phyloP scores from a whole-genome alignment of 2,329 filamentous ascomycete species.

The Fusarium musae region DNA sequence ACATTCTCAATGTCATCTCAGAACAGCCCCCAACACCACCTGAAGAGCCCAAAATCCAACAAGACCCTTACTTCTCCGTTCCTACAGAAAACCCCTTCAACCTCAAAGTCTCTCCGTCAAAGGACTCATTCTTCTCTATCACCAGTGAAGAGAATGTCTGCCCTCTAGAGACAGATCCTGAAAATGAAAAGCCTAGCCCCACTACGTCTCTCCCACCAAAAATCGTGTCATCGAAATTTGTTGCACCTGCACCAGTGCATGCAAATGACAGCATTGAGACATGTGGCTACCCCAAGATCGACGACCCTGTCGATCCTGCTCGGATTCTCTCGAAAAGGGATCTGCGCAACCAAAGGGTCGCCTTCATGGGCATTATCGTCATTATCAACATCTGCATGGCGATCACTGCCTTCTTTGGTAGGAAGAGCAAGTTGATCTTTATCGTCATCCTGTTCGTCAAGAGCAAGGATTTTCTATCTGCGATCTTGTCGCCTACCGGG shows the following conservation, averaged over 20 bases:
- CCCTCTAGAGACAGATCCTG: neutral
- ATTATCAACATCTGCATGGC: slow-evolving; percentile 35
- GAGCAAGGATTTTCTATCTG: slow-evolving; percentile 38
- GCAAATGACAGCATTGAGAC: slow-evolving; percentile 19
- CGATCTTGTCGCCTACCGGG: slow-evolving; percentile 28
- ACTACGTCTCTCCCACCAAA: neutral
- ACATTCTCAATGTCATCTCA: neutral
- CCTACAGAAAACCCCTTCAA: neutral
- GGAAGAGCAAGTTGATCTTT: slow-evolving; percentile 32
- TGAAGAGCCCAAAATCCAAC: neutral
- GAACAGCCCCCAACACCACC: neutral
- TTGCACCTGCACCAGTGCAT: neutral
- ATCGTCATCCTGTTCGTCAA: slow-evolving; percentile 33
- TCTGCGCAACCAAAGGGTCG: slow-evolving; percentile 30
- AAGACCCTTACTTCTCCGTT: neutral
- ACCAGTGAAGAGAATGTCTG: neutral
- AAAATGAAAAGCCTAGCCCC: neutral
- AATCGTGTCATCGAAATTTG: neutral
- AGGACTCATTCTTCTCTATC: neutral
- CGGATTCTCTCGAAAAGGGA: slow-evolving; percentile 16
- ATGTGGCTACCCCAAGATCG: slow-evolving; percentile 30
- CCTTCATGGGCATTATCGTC: slow-evolving; percentile 26
- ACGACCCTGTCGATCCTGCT: slow-evolving; percentile 33
- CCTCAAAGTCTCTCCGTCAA: neutral
- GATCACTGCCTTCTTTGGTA: slow-evolving; percentile 26